Conservation (phyloP, 768 basidiomycete species). For the Mycena rosella region DNA sequence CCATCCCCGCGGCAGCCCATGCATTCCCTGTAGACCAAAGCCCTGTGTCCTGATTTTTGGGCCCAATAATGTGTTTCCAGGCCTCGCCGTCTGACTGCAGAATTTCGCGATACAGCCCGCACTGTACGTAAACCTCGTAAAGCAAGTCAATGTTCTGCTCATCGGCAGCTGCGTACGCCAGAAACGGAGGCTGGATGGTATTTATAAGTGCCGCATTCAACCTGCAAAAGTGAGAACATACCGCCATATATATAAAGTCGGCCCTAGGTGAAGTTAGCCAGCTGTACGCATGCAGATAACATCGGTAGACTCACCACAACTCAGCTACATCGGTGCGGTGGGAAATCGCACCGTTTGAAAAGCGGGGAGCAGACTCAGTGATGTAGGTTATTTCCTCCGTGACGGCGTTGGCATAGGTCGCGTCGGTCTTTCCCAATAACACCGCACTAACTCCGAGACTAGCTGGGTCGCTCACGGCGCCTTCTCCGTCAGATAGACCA, state of each 20-base stretch:
- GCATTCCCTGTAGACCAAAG: conserved; percentile 42
- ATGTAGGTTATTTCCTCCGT: conserved; percentile 49
- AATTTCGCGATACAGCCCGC: conserved; percentile 53
- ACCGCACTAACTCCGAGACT: conserved; percentile 63
- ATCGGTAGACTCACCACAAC: conserved; percentile 51
- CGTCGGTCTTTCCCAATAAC: conserved; percentile 53
- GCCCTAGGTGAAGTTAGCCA: conserved; percentile 41
- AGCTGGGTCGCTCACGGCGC: conserved; percentile 61
- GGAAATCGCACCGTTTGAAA: conserved; percentile 60
- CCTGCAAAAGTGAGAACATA: too few relatives aligned
- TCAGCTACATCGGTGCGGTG: conserved; percentile 55
- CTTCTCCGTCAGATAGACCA: conserved; percentile 52
- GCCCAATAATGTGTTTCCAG: conserved; percentile 53
- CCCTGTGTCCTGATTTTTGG: conserved; percentile 36
- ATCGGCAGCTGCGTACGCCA: conserved; percentile 56
- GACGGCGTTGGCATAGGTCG: conserved; percentile 50
- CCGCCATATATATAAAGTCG: conserved; percentile 57
- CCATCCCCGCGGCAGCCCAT: conserved; percentile 43
- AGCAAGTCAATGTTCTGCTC: conserved; percentile 52
- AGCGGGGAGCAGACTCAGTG: conserved; percentile 52
- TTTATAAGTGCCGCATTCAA: too few relatives aligned
- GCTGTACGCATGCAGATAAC: neutral
- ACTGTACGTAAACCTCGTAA: conserved; percentile 55
- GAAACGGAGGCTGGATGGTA: conserved; percentile 60
- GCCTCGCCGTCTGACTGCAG: conserved; percentile 43